A percentile compares a stretch with the other conserved stretches of the same genome.
Conservation (phyloP, 2,329 filamentous ascomycete species). For the Fusarium sp. region DNA sequence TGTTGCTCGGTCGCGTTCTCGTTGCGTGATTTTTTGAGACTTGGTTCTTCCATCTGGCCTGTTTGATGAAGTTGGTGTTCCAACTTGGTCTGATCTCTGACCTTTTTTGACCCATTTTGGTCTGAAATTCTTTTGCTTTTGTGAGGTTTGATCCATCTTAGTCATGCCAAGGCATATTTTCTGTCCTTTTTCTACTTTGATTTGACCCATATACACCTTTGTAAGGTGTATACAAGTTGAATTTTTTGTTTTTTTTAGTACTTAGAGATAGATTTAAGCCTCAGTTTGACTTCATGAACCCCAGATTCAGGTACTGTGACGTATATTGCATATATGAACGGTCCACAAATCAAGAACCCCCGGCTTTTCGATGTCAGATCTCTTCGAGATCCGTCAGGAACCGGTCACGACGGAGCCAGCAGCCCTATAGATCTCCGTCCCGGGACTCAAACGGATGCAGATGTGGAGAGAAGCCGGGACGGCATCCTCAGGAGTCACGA, state of each 20-base stretch:
- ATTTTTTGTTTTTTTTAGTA: not conserved
- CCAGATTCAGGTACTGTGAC: constrained; percentile 28
- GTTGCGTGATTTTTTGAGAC: not conserved
- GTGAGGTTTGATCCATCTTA: constrained; percentile 5
- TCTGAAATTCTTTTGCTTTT: not conserved
- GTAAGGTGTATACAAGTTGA: not conserved
- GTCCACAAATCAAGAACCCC: constrained; percentile 35
- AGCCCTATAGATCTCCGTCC: constrained; percentile 17
- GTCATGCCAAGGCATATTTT: not conserved
- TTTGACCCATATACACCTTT: not conserved
- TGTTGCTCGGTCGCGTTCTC: constrained; percentile 18
- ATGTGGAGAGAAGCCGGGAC: constrained; percentile 26
- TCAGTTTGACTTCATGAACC: constrained; percentile 16
- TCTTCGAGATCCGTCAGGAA: constrained; percentile 19
- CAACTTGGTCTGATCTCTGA: not conserved
- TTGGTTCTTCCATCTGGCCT: not conserved
- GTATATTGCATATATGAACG: constrained; percentile 25
- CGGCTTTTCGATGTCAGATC: constrained; percentile 13
- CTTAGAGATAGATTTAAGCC: not conserved
- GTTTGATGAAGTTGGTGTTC: not conserved
- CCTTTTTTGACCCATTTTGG: not conserved
- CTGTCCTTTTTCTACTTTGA: not conserved
- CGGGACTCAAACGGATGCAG: constrained; percentile 16
- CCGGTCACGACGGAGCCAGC: constrained; percentile 20
- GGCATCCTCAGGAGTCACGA: constrained; percentile 1